Evolutionary conservation across 2,329 filamentous ascomycete genomes (phyloP).

Genomic region (Fusarium newnesense): DNA sequence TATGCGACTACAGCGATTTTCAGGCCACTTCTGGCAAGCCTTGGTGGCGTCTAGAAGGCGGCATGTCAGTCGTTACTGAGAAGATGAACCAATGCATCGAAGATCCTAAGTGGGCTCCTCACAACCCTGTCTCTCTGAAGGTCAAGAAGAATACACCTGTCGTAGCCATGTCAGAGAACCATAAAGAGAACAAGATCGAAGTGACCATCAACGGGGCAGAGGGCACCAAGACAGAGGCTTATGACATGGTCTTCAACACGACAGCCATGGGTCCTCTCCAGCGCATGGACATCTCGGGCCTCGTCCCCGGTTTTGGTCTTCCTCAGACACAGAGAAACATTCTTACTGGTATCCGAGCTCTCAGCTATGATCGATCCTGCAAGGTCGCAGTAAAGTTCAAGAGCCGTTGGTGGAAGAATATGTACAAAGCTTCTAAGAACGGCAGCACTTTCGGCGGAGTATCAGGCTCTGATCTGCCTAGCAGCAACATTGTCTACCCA

Average conservation of each 20-base stretch:
- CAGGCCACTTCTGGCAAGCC: background rate
- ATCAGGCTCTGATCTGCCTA: background rate
- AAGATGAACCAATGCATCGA: conserved; percentile 10
- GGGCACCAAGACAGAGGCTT: background rate
- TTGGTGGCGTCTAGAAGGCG: conserved; percentile 26
- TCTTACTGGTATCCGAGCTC: conserved; percentile 8
- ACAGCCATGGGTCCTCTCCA: conserved; percentile 21
- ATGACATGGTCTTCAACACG: conserved; percentile 34
- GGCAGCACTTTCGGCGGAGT: background rate
- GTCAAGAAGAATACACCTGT: background rate
- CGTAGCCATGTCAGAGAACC: background rate
- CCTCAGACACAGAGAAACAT: background rate
- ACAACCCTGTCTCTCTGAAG: background rate
- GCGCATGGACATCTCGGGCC: conserved; percentile 13
- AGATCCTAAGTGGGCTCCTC: background rate
- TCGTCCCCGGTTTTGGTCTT: background rate
- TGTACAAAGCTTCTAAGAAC: background rate
- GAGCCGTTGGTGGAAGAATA: conserved; percentile 24
- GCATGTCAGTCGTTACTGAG: conserved; percentile 24
- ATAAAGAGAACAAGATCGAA: background rate
- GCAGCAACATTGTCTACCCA: conserved; percentile 24
- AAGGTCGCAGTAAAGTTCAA: conserved; percentile 36
- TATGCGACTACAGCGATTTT: conserved; percentile 30
- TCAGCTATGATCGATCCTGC: conserved; percentile 21
- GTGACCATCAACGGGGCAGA: background rate